Evolutionary conservation across 768 basidiomycete species (phyloP).

Genomic region (Hortiboletus flavorubellus): DNA sequence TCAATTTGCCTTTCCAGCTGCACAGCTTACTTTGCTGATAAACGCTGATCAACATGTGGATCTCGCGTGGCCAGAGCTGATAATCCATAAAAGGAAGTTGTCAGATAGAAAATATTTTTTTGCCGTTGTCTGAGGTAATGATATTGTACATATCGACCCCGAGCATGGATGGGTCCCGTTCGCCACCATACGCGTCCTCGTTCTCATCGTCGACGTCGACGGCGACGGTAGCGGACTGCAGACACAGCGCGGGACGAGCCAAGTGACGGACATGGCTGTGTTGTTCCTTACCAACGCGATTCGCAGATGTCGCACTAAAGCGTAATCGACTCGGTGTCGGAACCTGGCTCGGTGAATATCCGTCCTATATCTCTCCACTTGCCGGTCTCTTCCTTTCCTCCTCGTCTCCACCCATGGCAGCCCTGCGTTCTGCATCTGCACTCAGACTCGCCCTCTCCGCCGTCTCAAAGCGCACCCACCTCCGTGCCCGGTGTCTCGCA

Average conservation of each 20-base stretch:
- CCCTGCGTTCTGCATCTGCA: slow-evolving; percentile 27
- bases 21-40: slow-evolving; percentile 15
- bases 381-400: slow-evolving; percentile 18
- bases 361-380: slow-evolving; percentile 20
- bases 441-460: slow-evolving; percentile 19
- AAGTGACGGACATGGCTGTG: background rate
- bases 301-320: slow-evolving; percentile 19
- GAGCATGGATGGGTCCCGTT: slow-evolving; percentile 18
- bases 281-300: slow-evolving; percentile 5
- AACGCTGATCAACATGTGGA: slow-evolving; percentile 14
- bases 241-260: background rate
- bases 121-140: background rate
- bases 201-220: slow-evolving; percentile 7
- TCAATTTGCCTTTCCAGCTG: background rate
- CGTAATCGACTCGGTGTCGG: slow-evolving; percentile 38
- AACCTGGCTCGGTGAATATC: slow-evolving; percentile 40
- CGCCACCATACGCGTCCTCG: background rate
- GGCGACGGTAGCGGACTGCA: background rate
- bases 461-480: slow-evolving; percentile 16
- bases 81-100: slow-evolving; percentile 17
- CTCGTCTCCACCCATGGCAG: slow-evolving; percentile 26
- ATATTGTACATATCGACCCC: slow-evolving; percentile 17
- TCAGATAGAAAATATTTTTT: slow-evolving; percentile 20
- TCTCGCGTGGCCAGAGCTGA: slow-evolving; percentile 11
- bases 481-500: slow-evolving; percentile 45